Evolutionary conservation across 441 rosid genomes (phyloP).

Genomic region (Populus hybrid): DNA sequence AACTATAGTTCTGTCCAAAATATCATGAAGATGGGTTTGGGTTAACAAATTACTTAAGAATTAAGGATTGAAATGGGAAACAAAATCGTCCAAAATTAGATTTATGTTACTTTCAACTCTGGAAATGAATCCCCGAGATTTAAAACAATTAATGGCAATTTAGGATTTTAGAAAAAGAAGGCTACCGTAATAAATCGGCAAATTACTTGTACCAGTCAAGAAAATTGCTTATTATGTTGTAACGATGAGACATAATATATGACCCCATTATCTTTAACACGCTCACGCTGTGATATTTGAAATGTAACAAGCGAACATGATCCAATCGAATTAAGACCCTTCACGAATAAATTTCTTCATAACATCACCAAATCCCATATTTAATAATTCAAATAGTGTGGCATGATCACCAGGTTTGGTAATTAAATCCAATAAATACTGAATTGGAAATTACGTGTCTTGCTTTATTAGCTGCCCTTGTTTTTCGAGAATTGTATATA

Average conservation of each 20-base stretch:
- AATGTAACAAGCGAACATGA: background rate
- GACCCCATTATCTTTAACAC: background rate
- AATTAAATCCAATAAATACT: background rate
- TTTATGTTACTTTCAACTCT: no score
- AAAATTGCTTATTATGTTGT: conserved; percentile 39
- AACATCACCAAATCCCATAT: background rate
- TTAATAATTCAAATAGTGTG: background rate
- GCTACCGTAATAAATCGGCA: conserved; percentile 27
- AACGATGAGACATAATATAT: conserved; percentile 34
- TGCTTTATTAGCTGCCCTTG: background rate
- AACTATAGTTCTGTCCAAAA: no score
- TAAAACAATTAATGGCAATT: conserved; percentile 2
- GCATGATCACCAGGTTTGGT: background rate
- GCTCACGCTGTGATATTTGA: conserved; percentile 16
- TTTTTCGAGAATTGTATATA: background rate
- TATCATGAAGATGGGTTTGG: no score
- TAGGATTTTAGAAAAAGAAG: conserved; percentile 8
- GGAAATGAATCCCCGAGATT: no score
- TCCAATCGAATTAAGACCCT: conserved; percentile 10
- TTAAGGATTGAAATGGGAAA: no score
- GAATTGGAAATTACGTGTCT: background rate
- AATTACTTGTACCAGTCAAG: conserved; percentile 29
- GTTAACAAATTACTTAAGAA: no score
- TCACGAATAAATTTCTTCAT: background rate
- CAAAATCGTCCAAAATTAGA: no score